Conservation (phyloP, 2,329 filamentous ascomycete species). For the Neonectria magnoliae region DNA sequence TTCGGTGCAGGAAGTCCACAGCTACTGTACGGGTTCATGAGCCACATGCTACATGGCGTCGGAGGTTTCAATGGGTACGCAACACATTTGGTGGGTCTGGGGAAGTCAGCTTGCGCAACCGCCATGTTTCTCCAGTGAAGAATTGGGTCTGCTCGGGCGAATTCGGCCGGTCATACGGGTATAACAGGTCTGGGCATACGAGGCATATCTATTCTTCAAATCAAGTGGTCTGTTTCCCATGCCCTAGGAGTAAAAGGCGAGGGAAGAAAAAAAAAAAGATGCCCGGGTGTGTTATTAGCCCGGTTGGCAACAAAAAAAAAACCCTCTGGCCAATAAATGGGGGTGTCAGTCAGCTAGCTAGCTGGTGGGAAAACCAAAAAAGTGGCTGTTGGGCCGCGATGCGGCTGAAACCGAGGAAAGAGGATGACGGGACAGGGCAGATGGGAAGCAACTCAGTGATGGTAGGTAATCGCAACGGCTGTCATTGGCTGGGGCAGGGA, state of each 20-base stretch:
- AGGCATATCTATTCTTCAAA: not conserved
- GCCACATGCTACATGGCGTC: constrained; percentile 9
- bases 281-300: constrained; percentile 9
- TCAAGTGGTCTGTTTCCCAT: constrained; percentile 2
- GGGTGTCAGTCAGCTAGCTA: not conserved
- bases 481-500: constrained; percentile 31
- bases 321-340: constrained; percentile 1
- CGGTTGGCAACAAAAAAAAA: not conserved
- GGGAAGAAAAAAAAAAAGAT: too few species aligned
- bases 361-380: not conserved
- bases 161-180: not conserved
- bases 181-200: not conserved
- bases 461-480: constrained; percentile 30
- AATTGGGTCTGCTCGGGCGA: not conserved
- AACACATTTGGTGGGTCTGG: constrained; percentile 25
- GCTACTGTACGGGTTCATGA: constrained; percentile 23
- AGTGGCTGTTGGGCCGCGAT: constrained; percentile 16
- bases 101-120: constrained; percentile 2
- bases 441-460: constrained; percentile 18
- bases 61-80: constrained; percentile 23
- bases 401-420: constrained; percentile 28
- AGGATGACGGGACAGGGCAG: constrained; percentile 2
- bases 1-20: not conserved
- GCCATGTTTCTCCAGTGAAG: too few species aligned
- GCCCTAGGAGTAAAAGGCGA: not conserved